These are phyloP conservation scores for Entophlyctis luteolus DNA, from an alignment of 192 early-diverging fungal genomes.

Conservation along the genomic window DNA sequence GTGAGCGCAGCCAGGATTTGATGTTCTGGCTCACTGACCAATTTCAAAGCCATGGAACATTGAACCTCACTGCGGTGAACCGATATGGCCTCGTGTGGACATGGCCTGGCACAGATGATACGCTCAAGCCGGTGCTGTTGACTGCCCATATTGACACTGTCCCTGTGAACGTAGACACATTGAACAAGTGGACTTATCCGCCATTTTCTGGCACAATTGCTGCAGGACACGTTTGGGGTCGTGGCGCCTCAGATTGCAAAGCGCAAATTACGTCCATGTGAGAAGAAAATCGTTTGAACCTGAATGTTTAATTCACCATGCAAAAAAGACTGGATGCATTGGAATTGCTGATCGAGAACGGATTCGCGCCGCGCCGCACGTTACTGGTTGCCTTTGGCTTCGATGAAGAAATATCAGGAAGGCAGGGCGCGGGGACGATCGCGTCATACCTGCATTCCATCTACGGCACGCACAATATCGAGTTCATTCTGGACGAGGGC, in stretches of 20 bases:
- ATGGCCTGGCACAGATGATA: constrained; percentile 30
- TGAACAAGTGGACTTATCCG: constrained; percentile 34
- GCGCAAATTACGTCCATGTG: constrained; percentile 9
- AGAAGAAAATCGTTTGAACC: neutral
- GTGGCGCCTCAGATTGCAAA: constrained; percentile 30
- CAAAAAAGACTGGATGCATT: constrained; percentile 16
- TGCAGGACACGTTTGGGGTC: constrained; percentile 34
- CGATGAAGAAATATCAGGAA: constrained; percentile 41
- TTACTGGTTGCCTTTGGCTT: constrained; percentile 39
- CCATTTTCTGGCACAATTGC: constrained; percentile 32
- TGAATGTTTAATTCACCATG: neutral
- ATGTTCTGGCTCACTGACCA: neutral
- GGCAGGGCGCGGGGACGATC: constrained; percentile 1
- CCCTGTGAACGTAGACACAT: constrained; percentile 21
- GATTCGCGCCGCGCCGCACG: constrained; percentile 24
- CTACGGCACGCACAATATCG: constrained; percentile 17
- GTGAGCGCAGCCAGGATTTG: neutral
- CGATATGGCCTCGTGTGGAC: constrained; percentile 39
- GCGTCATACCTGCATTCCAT: constrained; percentile 5
- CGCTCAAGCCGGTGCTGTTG: constrained; percentile 28
- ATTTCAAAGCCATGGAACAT: constrained; percentile 15
- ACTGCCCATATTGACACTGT: constrained; percentile 35
- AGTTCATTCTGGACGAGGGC: constrained; percentile 40
- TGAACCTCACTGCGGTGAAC: constrained; percentile 28
- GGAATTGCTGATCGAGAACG: constrained; percentile 18